A percentile compares a stretch with the other conserved stretches of the same genome.
These are phyloP conservation scores for Crataegus laevigata DNA, from an alignment of 306 rosid genomes.

Conservation along the genomic window DNA sequence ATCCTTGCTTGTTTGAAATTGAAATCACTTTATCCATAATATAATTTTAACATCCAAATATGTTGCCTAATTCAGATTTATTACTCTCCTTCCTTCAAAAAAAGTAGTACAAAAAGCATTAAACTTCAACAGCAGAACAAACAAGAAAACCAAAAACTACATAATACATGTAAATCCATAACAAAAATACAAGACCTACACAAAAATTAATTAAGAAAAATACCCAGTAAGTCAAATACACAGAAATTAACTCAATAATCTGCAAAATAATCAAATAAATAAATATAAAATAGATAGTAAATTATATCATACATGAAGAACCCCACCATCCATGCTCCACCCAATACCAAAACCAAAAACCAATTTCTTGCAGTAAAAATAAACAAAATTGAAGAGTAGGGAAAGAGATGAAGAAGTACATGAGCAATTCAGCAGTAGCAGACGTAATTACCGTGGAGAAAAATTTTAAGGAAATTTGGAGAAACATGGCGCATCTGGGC, in stretches of 20 bases:
- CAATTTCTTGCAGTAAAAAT: background rate
- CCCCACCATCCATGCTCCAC: background rate
- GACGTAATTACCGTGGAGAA: constrained; percentile 10
- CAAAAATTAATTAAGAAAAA: background rate
- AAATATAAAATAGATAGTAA: background rate
- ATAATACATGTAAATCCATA: background rate
- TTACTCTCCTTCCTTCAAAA: background rate
- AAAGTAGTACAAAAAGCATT: background rate
- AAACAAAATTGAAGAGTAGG: background rate
- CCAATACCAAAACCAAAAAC: background rate
- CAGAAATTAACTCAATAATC: background rate
- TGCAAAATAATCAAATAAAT: background rate
- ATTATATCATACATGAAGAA: background rate
- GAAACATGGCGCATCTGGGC: constrained; percentile 20
- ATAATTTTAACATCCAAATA: background rate
- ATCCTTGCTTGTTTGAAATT: background rate
- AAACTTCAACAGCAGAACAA: background rate
- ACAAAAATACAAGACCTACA: background rate
- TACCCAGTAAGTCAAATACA: background rate
- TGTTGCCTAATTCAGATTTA: background rate
- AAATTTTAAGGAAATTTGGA: background rate
- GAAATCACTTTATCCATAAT: background rate
- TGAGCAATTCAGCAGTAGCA: background rate
- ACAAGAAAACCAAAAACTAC: background rate
- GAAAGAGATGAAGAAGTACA: background rate